Evolutionary conservation across 2,329 filamentous ascomycete species (phyloP).

Genomic region (Apiospora phragmitis): DNA sequence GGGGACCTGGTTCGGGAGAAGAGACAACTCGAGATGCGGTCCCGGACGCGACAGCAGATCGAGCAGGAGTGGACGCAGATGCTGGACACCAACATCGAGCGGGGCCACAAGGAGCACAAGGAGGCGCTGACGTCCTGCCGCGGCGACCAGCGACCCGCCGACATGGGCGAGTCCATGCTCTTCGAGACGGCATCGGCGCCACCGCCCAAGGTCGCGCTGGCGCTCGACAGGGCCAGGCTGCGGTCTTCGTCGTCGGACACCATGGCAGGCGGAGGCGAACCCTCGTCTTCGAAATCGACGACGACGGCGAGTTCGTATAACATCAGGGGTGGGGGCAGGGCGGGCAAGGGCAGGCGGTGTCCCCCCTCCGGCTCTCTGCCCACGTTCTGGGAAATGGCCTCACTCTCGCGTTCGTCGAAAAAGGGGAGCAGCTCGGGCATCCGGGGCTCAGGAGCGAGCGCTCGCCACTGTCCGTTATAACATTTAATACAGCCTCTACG

Average conservation of each 20-base stretch:
- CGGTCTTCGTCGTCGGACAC: neutral
- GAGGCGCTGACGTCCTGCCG: neutral
- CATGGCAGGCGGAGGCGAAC: neutral
- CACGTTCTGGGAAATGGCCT: neutral
- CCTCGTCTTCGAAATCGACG: neutral
- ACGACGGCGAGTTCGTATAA: neutral
- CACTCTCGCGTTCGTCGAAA: neutral
- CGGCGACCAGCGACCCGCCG: neutral
- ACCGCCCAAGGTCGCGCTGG: neutral
- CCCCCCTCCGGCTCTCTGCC: neutral
- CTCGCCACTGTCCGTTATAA: neutral
- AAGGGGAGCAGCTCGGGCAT: neutral
- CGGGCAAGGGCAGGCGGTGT: neutral
- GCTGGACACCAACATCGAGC: slow-evolving; percentile 6
- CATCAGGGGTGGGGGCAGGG: neutral
- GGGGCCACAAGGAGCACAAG: neutral
- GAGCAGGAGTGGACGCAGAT: slow-evolving; percentile 6
- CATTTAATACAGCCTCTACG: neutral
- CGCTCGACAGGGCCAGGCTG: neutral
- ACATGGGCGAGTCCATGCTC: neutral
- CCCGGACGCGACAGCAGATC: neutral
- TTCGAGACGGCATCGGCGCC: neutral
- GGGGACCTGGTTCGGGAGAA: slow-evolving; percentile 15
- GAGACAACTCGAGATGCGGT: neutral
- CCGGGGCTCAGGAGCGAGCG: neutral